Conservation (phyloP, 306 rosid genomes). For the Glycine tomentella region DNA sequence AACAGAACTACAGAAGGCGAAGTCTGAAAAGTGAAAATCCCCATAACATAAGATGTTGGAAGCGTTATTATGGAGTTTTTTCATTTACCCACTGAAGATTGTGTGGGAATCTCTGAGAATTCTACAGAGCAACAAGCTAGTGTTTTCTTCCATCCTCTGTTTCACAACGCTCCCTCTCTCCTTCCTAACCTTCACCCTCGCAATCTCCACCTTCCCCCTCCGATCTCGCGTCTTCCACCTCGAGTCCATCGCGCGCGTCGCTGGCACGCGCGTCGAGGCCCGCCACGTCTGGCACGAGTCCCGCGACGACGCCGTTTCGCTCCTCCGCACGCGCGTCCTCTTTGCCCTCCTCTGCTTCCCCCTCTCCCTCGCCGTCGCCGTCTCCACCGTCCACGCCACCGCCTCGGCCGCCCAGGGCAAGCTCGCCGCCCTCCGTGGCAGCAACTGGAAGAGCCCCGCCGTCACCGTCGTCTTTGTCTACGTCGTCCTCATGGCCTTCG, state of each 20-base stretch:
- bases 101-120: slow-evolving; percentile 52
- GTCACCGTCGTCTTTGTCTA: slow-evolving; percentile 64
- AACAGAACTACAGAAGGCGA: not conserved
- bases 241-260: slow-evolving; percentile 65
- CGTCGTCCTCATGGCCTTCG: slow-evolving; percentile 54
- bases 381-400: slow-evolving; percentile 38
- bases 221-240: slow-evolving; percentile 64
- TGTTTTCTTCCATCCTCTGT: slow-evolving; percentile 53
- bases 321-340: slow-evolving; percentile 60
- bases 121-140: slow-evolving; percentile 52
- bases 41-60: slow-evolving; percentile 47
- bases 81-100: slow-evolving; percentile 35
- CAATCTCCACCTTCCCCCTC: slow-evolving; percentile 57
- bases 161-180: slow-evolving; percentile 72
- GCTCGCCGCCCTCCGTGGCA: slow-evolving; percentile 35
- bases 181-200: slow-evolving; percentile 55
- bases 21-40: no score
- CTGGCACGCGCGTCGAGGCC: slow-evolving; percentile 71
- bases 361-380: slow-evolving; percentile 54
- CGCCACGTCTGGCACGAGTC: slow-evolving; percentile 80
- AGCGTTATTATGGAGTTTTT: not conserved
- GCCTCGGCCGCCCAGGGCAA: slow-evolving; percentile 54
- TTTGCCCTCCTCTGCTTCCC: slow-evolving; percentile 52
- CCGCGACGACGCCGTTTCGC: slow-evolving; percentile 62
- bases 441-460: slow-evolving; percentile 59